Conservation (phyloP, 257 asterid species). For the Euphrasia confusa region DNA sequence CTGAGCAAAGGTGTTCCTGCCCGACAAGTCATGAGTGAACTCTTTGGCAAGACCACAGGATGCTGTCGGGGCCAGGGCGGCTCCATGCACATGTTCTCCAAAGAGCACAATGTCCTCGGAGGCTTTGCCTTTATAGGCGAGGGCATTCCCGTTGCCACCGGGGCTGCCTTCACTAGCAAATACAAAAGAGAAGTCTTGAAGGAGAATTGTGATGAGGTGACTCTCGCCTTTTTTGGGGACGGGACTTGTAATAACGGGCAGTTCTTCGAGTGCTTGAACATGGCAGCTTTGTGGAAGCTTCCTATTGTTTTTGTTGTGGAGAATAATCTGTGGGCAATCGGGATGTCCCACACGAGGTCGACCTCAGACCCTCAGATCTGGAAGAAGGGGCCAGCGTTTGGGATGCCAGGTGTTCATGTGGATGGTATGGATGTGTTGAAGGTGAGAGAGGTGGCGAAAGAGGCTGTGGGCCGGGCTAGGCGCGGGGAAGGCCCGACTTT, state of each 20-base stretch:
- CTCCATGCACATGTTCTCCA: conserved; percentile 99
- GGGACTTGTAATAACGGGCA: conserved; percentile 97
- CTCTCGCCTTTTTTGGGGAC: conserved; percentile 87
- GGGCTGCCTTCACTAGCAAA: conserved; percentile 88
- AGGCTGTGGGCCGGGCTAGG: conserved; percentile 86
- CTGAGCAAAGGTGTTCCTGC: conserved; percentile 97
- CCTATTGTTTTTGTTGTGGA: conserved; percentile 92
- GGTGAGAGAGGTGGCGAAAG: conserved; percentile 94
- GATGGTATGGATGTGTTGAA: conserved; percentile 98
- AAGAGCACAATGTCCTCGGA: conserved; percentile 92
- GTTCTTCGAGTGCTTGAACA: conserved; percentile 96
- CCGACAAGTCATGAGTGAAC: conserved; percentile 94
- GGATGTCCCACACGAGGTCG: conserved; percentile 96
- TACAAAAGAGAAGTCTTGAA: conserved; percentile 81
- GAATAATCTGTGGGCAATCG: conserved; percentile 98
- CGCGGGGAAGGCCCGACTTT: conserved; percentile 95
- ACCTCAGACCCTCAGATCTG: conserved; percentile 91
- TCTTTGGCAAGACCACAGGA: conserved; percentile 93
- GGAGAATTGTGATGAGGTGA: conserved; percentile 87
- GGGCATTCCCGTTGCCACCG: conserved; percentile 95
- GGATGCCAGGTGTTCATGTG: conserved; percentile 96
- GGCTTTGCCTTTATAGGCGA: conserved; percentile 97
- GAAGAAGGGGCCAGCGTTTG: conserved; percentile 98
- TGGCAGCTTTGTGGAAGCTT: conserved; percentile 96
- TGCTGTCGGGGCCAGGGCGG: conserved; percentile 99